phyloP scores from a whole-genome alignment of 2,329 filamentous ascomycete genomes.

The Colletotrichum sp. region DNA sequence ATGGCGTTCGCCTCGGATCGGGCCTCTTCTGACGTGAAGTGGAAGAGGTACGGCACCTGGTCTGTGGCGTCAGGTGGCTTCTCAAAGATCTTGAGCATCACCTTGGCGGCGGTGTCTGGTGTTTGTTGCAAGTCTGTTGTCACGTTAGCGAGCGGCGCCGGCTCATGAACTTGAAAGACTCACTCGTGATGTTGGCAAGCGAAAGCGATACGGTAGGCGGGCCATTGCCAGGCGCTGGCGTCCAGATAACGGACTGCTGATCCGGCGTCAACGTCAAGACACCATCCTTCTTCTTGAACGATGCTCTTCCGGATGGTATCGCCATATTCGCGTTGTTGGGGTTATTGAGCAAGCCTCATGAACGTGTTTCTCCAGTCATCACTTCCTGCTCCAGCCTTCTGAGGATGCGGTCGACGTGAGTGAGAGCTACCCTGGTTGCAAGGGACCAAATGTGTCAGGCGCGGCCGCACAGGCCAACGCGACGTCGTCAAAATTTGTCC shows the following conservation, averaged over 20 bases:
- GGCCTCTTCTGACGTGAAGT: slow-evolving; percentile 83
- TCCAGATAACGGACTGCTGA: slow-evolving; percentile 80
- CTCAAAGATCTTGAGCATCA: slow-evolving; percentile 91
- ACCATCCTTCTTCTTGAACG: slow-evolving; percentile 97
- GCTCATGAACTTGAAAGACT: slow-evolving; percentile 32
- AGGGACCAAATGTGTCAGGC: slow-evolving; percentile 7
- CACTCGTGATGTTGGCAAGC: slow-evolving; percentile 83
- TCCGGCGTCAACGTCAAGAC: slow-evolving; percentile 77
- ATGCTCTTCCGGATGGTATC: slow-evolving; percentile 67
- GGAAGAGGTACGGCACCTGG: slow-evolving; percentile 80
- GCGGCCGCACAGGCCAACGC: slow-evolving; percentile 11
- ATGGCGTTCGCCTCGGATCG: slow-evolving; percentile 84
- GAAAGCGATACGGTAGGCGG: slow-evolving; percentile 72
- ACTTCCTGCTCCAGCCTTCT: neutral
- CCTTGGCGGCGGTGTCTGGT: slow-evolving; percentile 84
- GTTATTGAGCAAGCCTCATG: neutral
- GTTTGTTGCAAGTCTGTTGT: slow-evolving; percentile 88
- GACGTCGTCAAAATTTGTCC: neutral
- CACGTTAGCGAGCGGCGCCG: slow-evolving; percentile 16
- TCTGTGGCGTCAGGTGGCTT: slow-evolving; percentile 65
- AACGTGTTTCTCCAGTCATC: neutral
- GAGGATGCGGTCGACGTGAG: neutral
- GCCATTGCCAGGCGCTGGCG: slow-evolving; percentile 67
- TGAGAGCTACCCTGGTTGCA: neutral
- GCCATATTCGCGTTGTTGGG: slow-evolving; percentile 50